Evolutionary conservation across 345 rosid genomes (phyloP).

Genomic region (Brassica nigra): DNA sequence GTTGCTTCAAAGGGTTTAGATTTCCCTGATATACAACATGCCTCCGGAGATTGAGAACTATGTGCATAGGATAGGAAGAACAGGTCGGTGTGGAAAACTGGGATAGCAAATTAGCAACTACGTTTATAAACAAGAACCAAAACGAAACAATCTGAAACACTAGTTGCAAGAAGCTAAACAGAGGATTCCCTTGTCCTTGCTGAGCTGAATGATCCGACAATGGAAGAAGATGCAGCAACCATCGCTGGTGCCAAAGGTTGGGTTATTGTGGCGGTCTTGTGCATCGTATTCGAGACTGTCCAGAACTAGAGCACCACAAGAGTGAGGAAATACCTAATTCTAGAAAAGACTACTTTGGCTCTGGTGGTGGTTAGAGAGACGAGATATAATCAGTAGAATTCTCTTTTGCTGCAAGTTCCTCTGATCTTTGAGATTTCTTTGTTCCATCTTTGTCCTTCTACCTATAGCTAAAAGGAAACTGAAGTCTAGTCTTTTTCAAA

Average conservation of each 20-base stretch:
- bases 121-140: conserved; percentile 93
- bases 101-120: conserved; percentile 87
- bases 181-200: conserved; percentile 95
- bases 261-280: conserved; percentile 95
- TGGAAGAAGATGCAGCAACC: conserved; percentile 71
- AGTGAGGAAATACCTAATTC: conserved; percentile 76
- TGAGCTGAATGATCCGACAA: conserved; percentile 73
- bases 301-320: conserved; percentile 85
- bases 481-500: neutral
- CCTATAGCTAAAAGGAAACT: neutral
- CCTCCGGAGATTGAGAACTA: conserved; percentile 93
- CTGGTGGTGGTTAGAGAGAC: conserved; percentile 79
- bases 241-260: conserved; percentile 87
- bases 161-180: conserved; percentile 86
- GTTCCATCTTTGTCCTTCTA: neutral
- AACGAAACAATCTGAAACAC: conserved; percentile 93
- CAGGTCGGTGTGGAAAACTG: conserved; percentile 91
- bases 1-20: conserved; percentile 92
- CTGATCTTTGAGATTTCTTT: neutral
- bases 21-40: conserved; percentile 95
- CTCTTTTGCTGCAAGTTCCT: neutral
- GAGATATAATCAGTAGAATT: conserved; percentile 48
- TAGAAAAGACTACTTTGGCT: conserved; percentile 83
- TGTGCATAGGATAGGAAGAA: conserved; percentile 91
- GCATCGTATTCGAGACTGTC: conserved; percentile 83